These are phyloP conservation scores for Colletotrichum camelliae DNA, from an alignment of 2,329 filamentous ascomycete species.

Conservation along the genomic window DNA sequence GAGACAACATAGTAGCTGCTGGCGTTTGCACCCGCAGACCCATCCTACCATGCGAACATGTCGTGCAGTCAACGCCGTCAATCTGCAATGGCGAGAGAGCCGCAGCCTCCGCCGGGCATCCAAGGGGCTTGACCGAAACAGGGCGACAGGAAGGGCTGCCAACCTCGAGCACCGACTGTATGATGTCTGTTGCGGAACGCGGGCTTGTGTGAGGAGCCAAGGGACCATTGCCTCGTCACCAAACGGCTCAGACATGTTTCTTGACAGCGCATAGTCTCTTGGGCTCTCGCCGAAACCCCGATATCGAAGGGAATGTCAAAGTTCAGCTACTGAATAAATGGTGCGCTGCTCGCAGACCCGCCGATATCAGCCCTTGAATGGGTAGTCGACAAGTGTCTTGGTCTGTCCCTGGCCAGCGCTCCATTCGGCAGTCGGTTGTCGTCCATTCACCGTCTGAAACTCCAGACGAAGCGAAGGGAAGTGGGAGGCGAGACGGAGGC, in stretches of 20 bases:
- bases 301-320: background rate
- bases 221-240: background rate
- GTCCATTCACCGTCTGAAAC: background rate
- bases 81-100: background rate
- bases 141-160: background rate
- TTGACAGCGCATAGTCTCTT: background rate
- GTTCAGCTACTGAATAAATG: background rate
- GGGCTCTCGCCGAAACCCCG: background rate
- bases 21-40: background rate
- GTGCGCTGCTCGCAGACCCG: background rate
- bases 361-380: background rate
- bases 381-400: background rate
- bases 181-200: background rate
- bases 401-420: background rate
- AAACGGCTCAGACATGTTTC: background rate
- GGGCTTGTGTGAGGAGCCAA: background rate
- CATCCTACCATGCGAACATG: background rate
- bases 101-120: background rate
- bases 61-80: background rate
- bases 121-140: background rate
- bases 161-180: background rate
- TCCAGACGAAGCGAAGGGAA: background rate
- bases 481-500: background rate
- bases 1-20: background rate
- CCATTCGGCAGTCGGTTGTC: background rate